Base-by-base conservation (phyloP, 768 basidiomycete species). In the Phylloporus arenicola region DNA sequence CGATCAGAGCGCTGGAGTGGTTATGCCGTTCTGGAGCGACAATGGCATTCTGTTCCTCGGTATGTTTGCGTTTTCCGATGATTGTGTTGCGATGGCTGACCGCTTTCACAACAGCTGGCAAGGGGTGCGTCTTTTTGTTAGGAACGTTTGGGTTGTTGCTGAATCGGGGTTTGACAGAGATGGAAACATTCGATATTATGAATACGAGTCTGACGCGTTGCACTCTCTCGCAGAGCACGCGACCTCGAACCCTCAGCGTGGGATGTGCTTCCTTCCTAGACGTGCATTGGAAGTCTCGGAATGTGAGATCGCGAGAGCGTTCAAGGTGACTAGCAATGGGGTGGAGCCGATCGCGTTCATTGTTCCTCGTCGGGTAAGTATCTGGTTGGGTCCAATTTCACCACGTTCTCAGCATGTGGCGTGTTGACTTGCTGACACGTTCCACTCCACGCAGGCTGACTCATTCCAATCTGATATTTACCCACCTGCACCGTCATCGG, bases 11-110 rank as follows among this genome's bases (percentile, higher is more conserved):
- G 83, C 93, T 45, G 95, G 95, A 34, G 91, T 95, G 10, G 67
- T 94, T 38, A 98, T 98, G 93, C 95, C 95, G 2, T 96, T 96
- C 82, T 98, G 91, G 84, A 84, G 81, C 37, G 93, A 95, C 58
- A 97, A 95, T 67, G 87, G 89, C 57, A 87, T 96, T 47, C 71
- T 93, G 38, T 91, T 92, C 79, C 75, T 91, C 51, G 83, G 82
- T 84, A 45, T 30, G 79, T 69, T n/a, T 42, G 3, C 17, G 19
- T 34, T 48, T 43, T 22, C 12, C 1, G 8, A 48, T 25, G 39
- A 48, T 43, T 27, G 45, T 17, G 9, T 52, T 35, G 45, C 42
- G 31, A 22, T 48, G 12, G 37, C 40, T 47, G 29, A 43, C 54
- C 43, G 6, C 17, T 17, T 37, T 16, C 3, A 16, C 13, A 37